Base-by-base conservation (phyloP, 2,329 filamentous ascomycete species). In the Penicillium sp. region DNA sequence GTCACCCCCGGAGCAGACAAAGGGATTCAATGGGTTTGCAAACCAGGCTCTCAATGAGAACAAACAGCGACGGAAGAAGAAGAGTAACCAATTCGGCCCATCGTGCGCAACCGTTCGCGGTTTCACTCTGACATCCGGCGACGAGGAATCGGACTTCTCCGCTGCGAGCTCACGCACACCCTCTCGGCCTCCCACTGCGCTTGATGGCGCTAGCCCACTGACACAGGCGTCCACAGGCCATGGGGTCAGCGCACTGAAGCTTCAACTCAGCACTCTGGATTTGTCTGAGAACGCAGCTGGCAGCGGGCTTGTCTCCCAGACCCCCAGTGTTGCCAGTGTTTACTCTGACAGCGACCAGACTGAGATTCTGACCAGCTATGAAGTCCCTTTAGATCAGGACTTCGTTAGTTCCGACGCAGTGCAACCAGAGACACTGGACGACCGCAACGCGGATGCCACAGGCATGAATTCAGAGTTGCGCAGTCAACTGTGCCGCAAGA, bases 311-410 rank as follows among this genome's bases (percentile, higher is more conserved):
- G 73, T 72, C 44, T 76, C 77, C 26, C 69, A 72, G 53, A 76
- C 78, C 59, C 74, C 69, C 55, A 86, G 82, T 62, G 86, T 81
- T 70, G 79, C 81, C 63, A 88, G 82, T 69, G 81, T 69, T 67
- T 86, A 82, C 61, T 84, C 83, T 49, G 82, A 83, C 54, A 83
- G 81, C 58, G 86, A 88, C 61, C 79, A 80, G 39, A 92, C 89
- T 1, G 89, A 93, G 66, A 74, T 78, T n/a, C 83, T 84, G 70
- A 89, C 89, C 50, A 89, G 87, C 69, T 97, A 96, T 70, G 90
- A 97, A 75, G 86, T 97, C 61, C 85, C 85, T 50, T 81, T 97
- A 37, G 89, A 94, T 64, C 78, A 90, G 60, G 92, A 97, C 71
- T 97, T 96, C 66, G 82, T 90, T 58, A 94, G 89, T 71, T 73